Base-by-base conservation (phyloP, 2,329 filamentous ascomycete genomes). In the Fusarium brevicatenulatum region DNA sequence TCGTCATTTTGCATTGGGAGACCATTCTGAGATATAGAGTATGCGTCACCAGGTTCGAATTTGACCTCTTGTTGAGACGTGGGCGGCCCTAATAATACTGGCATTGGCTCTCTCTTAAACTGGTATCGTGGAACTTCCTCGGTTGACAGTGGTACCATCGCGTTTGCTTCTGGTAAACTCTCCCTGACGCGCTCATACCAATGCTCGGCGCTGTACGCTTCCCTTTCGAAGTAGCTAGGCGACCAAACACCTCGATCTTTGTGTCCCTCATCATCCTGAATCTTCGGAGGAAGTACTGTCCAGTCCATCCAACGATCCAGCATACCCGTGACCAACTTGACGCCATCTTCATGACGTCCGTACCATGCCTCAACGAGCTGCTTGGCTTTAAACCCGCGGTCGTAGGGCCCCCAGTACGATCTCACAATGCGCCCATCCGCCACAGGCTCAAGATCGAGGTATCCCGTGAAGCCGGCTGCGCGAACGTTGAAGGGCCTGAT, bases 261-360 rank as follows among this genome's bases (percentile, higher is more conserved):
- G 25, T 83, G 72, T 4, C 66, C 78, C 12, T 75, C 70, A 9
- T 75, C 75, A 6, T 77, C 71, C 11, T 76, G 70, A n/a, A 76
- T 53, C 64, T 78, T 81, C 4, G 81, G 80, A 28, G 85, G 85
- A 50, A 86, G 73, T 13, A 85, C 80, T 7, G 81, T 80, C 75
- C 80, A 83, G 49, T 78, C 73, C 32, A 78, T 77, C 84, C 84
- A 86, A n/a, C 82, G 82, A 52, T 81, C 80, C 36, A 85, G 75
- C 74, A 86, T 76, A 34, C 77, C 78, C 75, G 82, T 80, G 32
- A 81, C 78, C 50, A 81, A 78, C 42, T 75, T 78, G 63, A 86
- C 76, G 12, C 79, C 76, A 12, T 79, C 74, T 34, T 77, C 76
- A 30, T 81, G 80, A 0, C 84, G 82, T 3, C 85, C 85, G 70